These are phyloP conservation scores for Pseudogymnoascus sp. DNA, from an alignment of 2,329 filamentous ascomycete genomes.

Conservation along the genomic window DNA sequence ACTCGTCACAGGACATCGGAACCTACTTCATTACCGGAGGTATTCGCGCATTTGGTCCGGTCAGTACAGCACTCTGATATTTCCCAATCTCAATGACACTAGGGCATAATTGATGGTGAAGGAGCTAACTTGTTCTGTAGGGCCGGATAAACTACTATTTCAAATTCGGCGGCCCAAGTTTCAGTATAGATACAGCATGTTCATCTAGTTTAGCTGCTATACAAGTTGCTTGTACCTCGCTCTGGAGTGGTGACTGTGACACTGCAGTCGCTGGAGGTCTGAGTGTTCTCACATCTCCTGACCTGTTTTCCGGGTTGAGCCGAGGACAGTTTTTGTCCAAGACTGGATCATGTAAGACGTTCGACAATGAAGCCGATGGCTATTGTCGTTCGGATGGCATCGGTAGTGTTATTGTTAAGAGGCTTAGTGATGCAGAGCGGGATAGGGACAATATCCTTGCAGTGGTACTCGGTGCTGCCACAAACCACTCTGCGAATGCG, in stretches of 20 bases:
- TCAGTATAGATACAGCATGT: slow-evolving; percentile 35
- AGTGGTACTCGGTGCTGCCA: slow-evolving; percentile 54
- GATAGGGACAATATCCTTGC: slow-evolving; percentile 39
- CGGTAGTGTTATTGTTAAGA: slow-evolving; percentile 39
- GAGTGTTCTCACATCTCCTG: not conserved
- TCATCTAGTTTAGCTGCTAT: slow-evolving; percentile 33
- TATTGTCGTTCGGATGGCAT: slow-evolving; percentile 42
- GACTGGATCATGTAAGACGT: slow-evolving; percentile 35
- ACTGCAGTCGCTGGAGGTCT: not conserved
- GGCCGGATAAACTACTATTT: slow-evolving; percentile 42
- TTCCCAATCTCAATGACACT: too few relatives aligned
- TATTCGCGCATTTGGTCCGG: too few relatives aligned
- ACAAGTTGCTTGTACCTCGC: slow-evolving; percentile 20
- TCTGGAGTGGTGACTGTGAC: not conserved
- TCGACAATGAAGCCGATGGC: slow-evolving; percentile 37
- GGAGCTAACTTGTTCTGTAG: too few relatives aligned
- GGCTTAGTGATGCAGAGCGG: slow-evolving; percentile 35
- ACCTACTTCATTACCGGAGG: too few relatives aligned
- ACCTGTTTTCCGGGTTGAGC: slow-evolving; percentile 22
- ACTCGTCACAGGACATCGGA: too few relatives aligned
- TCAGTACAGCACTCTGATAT: too few relatives aligned
- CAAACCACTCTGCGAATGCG: slow-evolving; percentile 52
- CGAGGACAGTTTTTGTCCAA: slow-evolving; percentile 9
- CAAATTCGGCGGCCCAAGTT: slow-evolving; percentile 33
- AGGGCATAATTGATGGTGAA: too few relatives aligned